Percentiles rank a stretch among this genome's conserved stretches.
These are phyloP conservation scores for Blastocrithidia nonstop DNA, from an alignment of 208 protist genomes.

Conservation along the genomic window DNA sequence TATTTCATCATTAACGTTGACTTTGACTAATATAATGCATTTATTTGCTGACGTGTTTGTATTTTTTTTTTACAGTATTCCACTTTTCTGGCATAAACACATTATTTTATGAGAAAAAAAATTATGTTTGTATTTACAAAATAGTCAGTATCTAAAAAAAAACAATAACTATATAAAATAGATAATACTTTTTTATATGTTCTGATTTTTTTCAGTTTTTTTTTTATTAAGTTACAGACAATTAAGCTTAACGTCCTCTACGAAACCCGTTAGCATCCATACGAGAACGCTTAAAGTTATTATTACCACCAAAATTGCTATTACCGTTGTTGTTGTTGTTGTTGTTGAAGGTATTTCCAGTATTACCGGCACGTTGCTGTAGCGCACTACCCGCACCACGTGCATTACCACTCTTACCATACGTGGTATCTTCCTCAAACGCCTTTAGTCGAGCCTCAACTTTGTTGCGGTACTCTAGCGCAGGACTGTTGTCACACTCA, in stretches of 20 bases:
- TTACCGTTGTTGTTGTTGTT: conserved; percentile 10
- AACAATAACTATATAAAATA: conserved; percentile 1
- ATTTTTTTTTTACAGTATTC: no score
- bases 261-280: conserved; percentile 13
- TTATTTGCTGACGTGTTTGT: no score
- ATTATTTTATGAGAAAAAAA: no score
- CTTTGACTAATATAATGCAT: no score
- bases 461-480: conserved; percentile 84
- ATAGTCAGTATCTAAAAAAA: no score
- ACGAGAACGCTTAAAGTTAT: conserved; percentile 23
- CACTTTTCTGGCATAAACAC: no score
- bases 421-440: conserved; percentile 82
- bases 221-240: no score
- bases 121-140: no score
- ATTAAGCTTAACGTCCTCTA: no score
- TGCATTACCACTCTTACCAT: conserved; percentile 78
- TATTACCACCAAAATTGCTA: conserved; percentile 12
- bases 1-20: no score
- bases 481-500: conserved; percentile 81
- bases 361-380: conserved; percentile 48
- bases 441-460: conserved; percentile 78
- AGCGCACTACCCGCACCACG: conserved; percentile 47
- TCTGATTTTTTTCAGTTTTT: background rate
- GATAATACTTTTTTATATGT: background rate
- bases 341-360: no score